phyloP scores from a whole-genome alignment of 148 eudicot species.

The Vaccinium vitisidaea region DNA sequence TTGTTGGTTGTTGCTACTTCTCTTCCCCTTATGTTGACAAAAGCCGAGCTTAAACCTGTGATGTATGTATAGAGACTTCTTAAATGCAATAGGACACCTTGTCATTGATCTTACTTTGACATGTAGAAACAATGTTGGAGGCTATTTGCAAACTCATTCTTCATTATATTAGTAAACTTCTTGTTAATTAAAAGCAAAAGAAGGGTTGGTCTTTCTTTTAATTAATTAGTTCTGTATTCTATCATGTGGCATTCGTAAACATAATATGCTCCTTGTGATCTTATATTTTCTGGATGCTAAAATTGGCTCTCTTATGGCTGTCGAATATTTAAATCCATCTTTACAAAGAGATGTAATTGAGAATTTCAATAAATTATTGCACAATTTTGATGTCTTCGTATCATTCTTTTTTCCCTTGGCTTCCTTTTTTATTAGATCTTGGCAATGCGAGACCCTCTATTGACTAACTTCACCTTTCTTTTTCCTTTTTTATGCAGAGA shows the following conservation, averaged over 20 bases:
- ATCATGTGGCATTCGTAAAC: neutral
- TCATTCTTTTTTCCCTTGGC: neutral
- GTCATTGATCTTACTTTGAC: neutral
- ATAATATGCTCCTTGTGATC: neutral
- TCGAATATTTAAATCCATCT: neutral
- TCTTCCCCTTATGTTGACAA: constrained; percentile 4
- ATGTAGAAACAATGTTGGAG: neutral
- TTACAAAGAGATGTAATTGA: neutral
- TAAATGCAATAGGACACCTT: neutral
- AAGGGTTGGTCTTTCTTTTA: neutral
- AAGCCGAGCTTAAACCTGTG: neutral
- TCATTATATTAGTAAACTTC: neutral
- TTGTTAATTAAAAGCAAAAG: neutral
- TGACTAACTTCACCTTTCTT: neutral
- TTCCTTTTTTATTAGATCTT: neutral
- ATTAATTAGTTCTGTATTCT: neutral
- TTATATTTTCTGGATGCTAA: neutral
- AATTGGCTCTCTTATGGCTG: neutral
- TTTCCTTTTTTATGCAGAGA: constrained; percentile 46
- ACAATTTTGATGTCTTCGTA: neutral
- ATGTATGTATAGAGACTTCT: neutral
- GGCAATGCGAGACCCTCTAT: too few relatives aligned
- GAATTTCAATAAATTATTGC: neutral
- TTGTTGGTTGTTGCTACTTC: neutral
- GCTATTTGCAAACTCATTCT: neutral